A percentile compares a stretch with the other conserved stretches of the same genome.
phyloP scores from a whole-genome alignment of 345 rosid genomes.

The Brassica carinata region DNA sequence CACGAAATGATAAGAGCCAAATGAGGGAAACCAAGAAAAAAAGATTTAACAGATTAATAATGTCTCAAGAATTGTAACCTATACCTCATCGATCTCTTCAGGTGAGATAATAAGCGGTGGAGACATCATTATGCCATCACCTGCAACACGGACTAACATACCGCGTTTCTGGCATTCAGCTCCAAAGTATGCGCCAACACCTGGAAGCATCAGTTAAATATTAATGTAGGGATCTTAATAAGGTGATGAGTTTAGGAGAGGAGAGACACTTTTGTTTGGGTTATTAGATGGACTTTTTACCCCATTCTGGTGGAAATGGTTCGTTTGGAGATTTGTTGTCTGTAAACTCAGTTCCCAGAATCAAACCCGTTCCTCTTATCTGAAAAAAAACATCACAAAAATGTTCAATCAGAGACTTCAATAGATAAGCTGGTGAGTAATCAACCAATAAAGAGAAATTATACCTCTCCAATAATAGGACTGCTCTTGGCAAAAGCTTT shows the following conservation, averaged over 20 bases:
- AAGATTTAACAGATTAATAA: conserved; percentile 4
- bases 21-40: too few relatives aligned
- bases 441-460: not conserved
- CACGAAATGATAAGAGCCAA: not conserved
- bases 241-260: not conserved
- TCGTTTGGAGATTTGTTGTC: conserved; percentile 89
- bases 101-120: conserved; percentile 74
- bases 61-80: not conserved
- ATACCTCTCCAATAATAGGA: conserved; percentile 92
- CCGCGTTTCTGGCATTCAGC: conserved; percentile 80
- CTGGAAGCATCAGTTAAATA: conserved; percentile 37
- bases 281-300: conserved; percentile 42
- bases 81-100: conserved; percentile 82
- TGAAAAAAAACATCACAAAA: conserved; percentile 40
- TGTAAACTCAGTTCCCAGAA: conserved; percentile 83
- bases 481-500: conserved; percentile 69
- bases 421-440: not conserved
- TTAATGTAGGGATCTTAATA: not conserved
- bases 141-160: conserved; percentile 85
- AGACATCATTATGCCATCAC: conserved; percentile 91
- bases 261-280: not conserved
- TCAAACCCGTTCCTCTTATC: conserved; percentile 93
- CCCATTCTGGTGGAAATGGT: conserved; percentile 97
- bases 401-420: conserved; percentile 12
- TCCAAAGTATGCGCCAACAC: conserved; percentile 85